phyloP scores from a whole-genome alignment of 2,329 filamentous ascomycete species.

The Xylariaceae sp. region DNA sequence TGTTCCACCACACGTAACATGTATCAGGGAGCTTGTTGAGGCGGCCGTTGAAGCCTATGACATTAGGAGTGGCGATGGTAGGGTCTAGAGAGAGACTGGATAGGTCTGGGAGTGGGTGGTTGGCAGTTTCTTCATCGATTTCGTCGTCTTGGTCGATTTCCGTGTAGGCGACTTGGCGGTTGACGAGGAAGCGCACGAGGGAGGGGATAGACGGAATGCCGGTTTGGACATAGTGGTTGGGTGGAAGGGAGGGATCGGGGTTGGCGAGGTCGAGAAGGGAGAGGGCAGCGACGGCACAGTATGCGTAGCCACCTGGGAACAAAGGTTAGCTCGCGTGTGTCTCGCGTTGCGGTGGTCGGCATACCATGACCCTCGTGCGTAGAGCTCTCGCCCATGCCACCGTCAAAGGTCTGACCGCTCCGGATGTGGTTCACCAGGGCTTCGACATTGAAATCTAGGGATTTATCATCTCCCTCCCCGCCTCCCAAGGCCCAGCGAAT shows the following conservation, averaged over 20 bases:
- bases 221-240: conserved; percentile 34
- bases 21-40: conserved; percentile 91
- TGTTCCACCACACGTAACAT: conserved; percentile 93
- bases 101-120: conserved; percentile 31
- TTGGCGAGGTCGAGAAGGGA: conserved; percentile 65
- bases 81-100: conserved; percentile 32
- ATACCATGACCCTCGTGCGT: conserved; percentile 79
- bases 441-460: conserved; percentile 72
- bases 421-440: conserved; percentile 67
- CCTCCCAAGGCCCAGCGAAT: conserved; percentile 80
- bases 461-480: conserved; percentile 46
- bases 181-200: conserved; percentile 54
- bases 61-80: conserved; percentile 21
- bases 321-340: conserved; percentile 1
- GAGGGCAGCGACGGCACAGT: conserved; percentile 78
- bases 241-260: conserved; percentile 23
- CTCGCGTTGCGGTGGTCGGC: conserved; percentile 21
- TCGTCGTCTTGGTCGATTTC: conserved; percentile 41
- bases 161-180: conserved; percentile 58
- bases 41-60: conserved; percentile 77
- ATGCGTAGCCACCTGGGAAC: conserved; percentile 74
- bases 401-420: conserved; percentile 73
- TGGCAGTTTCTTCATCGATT: conserved; percentile 38
- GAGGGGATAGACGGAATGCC: conserved; percentile 37
- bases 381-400: conserved; percentile 74